phyloP scores from a whole-genome alignment of 208 protist genomes.

The Wallacemonas sp. region DNA sequence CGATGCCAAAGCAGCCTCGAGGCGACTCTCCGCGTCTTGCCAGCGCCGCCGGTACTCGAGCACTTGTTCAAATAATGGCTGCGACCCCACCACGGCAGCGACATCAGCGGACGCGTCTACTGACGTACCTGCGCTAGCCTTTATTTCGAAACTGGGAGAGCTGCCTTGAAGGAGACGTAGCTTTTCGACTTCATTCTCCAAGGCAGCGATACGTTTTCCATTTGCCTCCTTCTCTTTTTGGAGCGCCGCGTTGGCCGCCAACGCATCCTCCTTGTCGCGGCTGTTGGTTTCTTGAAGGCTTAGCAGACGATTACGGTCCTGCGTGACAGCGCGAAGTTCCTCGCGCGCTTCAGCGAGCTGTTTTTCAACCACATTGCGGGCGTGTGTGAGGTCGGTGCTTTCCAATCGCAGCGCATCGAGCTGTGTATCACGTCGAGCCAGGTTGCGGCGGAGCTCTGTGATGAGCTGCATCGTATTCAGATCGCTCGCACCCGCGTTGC shows the following conservation, averaged over 20 bases:
- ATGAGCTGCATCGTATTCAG: constrained; percentile 36
- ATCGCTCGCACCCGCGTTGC: constrained; percentile 3
- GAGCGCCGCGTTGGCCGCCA: background rate
- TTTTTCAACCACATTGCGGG: constrained; percentile 20
- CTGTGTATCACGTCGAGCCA: constrained; percentile 68
- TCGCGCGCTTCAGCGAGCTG: constrained; percentile 19
- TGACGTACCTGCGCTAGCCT: background rate
- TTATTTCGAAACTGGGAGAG: no score
- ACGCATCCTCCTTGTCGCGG: background rate
- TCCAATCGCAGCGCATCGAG: constrained; percentile 61
- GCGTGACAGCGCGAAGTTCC: constrained; percentile 27
- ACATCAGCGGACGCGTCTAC: background rate
- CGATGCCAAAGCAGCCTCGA: no score
- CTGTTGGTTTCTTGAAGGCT: constrained; percentile 3
- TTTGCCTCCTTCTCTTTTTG: constrained; percentile 14
- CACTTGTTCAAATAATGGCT: constrained; percentile 38
- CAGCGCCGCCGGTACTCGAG: constrained; percentile 48
- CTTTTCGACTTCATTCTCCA: background rate
- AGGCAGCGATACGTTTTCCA: constrained; percentile 7
- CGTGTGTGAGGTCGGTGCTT: constrained; percentile 23
- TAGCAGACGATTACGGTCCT: constrained; percentile 27
- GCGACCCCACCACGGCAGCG: constrained; percentile 3
- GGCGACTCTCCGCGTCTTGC: constrained; percentile 49
- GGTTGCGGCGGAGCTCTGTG: constrained; percentile 72
- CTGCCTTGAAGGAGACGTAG: constrained; percentile 1